Percentiles rank a stretch among this genome's conserved stretches.
phyloP scores from a whole-genome alignment of 2,329 filamentous ascomycete species.

The Gliomastix tumulicola region DNA sequence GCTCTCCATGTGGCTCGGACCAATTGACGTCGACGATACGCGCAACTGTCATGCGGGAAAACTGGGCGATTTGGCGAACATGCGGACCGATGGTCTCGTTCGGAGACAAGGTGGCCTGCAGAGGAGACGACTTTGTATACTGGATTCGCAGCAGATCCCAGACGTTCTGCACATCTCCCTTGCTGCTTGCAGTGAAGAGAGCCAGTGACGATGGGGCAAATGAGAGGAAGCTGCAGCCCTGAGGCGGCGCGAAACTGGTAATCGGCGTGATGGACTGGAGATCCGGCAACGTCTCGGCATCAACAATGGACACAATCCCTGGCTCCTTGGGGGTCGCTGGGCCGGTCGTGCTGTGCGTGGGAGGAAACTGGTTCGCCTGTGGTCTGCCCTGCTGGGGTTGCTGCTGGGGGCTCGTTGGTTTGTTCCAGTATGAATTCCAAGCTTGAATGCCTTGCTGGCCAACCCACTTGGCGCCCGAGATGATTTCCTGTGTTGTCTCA shows the following conservation, averaged over 20 bases:
- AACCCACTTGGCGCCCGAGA: slow-evolving; percentile 68
- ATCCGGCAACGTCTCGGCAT: slow-evolving; percentile 53
- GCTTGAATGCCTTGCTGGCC: slow-evolving; percentile 70
- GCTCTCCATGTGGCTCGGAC: slow-evolving; percentile 74
- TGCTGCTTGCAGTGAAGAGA: slow-evolving; percentile 72
- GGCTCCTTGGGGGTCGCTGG: slow-evolving; percentile 57
- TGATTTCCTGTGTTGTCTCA: slow-evolving; percentile 71
- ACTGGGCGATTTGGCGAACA: slow-evolving; percentile 81
- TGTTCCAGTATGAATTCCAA: slow-evolving; percentile 77
- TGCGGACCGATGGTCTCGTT: slow-evolving; percentile 42
- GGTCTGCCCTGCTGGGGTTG: slow-evolving; percentile 28
- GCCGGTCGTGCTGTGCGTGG: slow-evolving; percentile 61
- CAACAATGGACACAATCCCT: slow-evolving; percentile 67
- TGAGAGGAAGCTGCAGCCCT: slow-evolving; percentile 75
- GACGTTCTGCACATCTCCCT: slow-evolving; percentile 75
- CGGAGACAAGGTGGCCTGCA: slow-evolving; percentile 41
- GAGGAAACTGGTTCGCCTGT: slow-evolving; percentile 53
- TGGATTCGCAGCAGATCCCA: slow-evolving; percentile 71
- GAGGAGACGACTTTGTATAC: slow-evolving; percentile 52
- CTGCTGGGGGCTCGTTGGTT: slow-evolving; percentile 33
- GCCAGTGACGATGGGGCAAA: slow-evolving; percentile 68
- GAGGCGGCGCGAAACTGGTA: slow-evolving; percentile 62
- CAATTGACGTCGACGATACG: slow-evolving; percentile 87
- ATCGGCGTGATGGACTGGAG: slow-evolving; percentile 53
- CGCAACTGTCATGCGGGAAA: slow-evolving; percentile 85